phyloP scores from a whole-genome alignment of 495 filamentous ascomycete genomes.

The Penicillium silybi region DNA sequence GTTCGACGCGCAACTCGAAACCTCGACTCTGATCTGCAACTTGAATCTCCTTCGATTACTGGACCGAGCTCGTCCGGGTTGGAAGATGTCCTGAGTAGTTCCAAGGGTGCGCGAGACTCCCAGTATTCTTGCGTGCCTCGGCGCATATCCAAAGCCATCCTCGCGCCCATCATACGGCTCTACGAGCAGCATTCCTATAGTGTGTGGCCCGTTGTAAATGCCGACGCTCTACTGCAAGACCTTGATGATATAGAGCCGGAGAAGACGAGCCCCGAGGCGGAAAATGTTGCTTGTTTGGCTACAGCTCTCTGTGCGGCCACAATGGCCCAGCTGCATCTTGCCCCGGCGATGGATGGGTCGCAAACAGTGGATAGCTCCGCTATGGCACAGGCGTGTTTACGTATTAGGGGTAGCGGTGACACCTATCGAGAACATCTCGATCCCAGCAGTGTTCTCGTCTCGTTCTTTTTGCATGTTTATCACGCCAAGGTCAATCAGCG shows the following conservation, averaged over 20 bases:
- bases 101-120: too few species aligned
- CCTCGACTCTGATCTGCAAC: neutral
- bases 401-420: slow-evolving; percentile 10
- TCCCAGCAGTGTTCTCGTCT: slow-evolving; percentile 19
- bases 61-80: too few species aligned
- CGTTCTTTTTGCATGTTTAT: slow-evolving; percentile 35
- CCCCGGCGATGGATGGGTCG: slow-evolving; percentile 8
- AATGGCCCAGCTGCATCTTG: slow-evolving; percentile 31
- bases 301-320: slow-evolving; percentile 32
- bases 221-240: slow-evolving; percentile 11
- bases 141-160: slow-evolving; percentile 7
- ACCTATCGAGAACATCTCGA: slow-evolving; percentile 13
- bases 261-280: neutral
- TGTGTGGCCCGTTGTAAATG: slow-evolving; percentile 31
- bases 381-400: slow-evolving; percentile 24
- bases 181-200: slow-evolving; percentile 28
- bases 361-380: slow-evolving; percentile 12
- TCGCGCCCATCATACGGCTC: slow-evolving; percentile 16
- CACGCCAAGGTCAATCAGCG: slow-evolving; percentile 31
- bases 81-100: too few species aligned
- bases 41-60: neutral
- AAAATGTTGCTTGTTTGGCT: slow-evolving; percentile 14
- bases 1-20: slow-evolving; percentile 8
- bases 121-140: neutral
- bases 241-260: slow-evolving; percentile 14